phyloP scores from a whole-genome alignment of 108 stramenopile genomes.

The Fragilariopsis cylindrus region DNA sequence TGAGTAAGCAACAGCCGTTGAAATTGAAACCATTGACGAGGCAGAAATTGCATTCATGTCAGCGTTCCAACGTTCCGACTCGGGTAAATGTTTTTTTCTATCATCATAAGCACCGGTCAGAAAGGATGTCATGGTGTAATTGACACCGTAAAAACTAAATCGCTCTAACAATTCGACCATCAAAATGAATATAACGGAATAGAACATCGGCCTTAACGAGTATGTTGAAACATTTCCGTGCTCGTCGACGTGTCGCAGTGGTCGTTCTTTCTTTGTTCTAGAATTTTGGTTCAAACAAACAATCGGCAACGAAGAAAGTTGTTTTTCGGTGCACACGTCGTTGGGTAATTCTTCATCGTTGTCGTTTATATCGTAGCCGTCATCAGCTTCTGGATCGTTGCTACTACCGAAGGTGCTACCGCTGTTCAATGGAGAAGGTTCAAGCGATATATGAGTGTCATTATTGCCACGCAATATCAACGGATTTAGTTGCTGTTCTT shows the following conservation, averaged over 20 bases:
- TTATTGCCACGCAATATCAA: no score
- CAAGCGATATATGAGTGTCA: no score
- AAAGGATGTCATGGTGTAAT: slow-evolving; percentile 82
- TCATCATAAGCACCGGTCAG: slow-evolving; percentile 80
- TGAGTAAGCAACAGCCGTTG: slow-evolving; percentile 84
- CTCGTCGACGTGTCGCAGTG: slow-evolving; percentile 65
- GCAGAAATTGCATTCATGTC: slow-evolving; percentile 64
- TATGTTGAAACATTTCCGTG: slow-evolving; percentile 51
- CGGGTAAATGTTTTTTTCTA: neutral
- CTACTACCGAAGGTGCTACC: neutral
- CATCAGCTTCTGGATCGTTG: neutral
- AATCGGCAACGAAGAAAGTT: slow-evolving; percentile 37
- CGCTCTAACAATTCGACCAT: slow-evolving; percentile 82
- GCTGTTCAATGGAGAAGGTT: no score
- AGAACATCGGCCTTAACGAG: slow-evolving; percentile 61
- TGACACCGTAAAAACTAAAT: slow-evolving; percentile 82
- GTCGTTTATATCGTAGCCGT: neutral
- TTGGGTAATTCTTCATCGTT: slow-evolving; percentile 40
- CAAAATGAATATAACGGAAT: slow-evolving; percentile 74
- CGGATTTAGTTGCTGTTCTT: no score
- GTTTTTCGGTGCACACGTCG: slow-evolving; percentile 40
- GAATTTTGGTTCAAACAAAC: slow-evolving; percentile 44
- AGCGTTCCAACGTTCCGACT: slow-evolving; percentile 60
- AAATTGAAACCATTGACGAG: slow-evolving; percentile 69
- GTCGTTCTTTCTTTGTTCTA: slow-evolving; percentile 35